Base-by-base conservation (phyloP, 306 rosid species). In the peach (Prunus persica) region DNA sequence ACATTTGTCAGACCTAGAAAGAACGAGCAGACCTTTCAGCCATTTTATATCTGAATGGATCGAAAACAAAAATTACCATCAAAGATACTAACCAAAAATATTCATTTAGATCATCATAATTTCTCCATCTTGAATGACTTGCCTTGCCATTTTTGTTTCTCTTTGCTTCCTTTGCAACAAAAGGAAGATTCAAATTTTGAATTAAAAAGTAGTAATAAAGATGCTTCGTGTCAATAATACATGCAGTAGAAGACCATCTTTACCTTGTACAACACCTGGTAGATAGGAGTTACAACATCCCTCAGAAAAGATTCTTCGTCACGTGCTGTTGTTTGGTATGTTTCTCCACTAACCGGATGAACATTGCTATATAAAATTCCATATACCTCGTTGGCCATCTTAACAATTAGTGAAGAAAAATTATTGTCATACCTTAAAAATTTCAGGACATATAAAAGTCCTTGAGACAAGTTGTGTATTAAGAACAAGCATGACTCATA, bases 91-190 rank as follows among this genome's bases (percentile, higher is more conserved):
- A 96, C 99, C 99, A 96, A 75, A 96, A 96, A 82, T 96, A 96
- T 80, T 96, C 99, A 61, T 96, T 96, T 69, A 96, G 87, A 80
- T 96, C 99, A 84, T 96, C 99, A 76, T 96, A 96, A 74, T 96
- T 96, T 93, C 99, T 91, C 99, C 99, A 96, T 38, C 80, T 86
- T 84, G 99, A 73, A 84, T 96, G 99, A 79, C 99, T 96, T 45
- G 84, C 97, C 87, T 82, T 91, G 79, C 99, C 99, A 76, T 79
- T 82, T 81, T 89, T 91, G 84, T 88, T 86, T 88, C 98, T 92
- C 87, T 89, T 89, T 78, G 92, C 84, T 91, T 96, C 99, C 99
- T 96, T 82, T 81, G 82, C 69, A 81, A 81, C 77, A 82, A 82
- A 73, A 84, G 76, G 81, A 28, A 80, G 55, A 71, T 60, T 76